Percentiles rank a stretch among this genome's conserved stretches.
Evolutionary conservation across 768 basidiomycete genomes (phyloP).

Genomic region (Lyophyllum shimeji): DNA sequence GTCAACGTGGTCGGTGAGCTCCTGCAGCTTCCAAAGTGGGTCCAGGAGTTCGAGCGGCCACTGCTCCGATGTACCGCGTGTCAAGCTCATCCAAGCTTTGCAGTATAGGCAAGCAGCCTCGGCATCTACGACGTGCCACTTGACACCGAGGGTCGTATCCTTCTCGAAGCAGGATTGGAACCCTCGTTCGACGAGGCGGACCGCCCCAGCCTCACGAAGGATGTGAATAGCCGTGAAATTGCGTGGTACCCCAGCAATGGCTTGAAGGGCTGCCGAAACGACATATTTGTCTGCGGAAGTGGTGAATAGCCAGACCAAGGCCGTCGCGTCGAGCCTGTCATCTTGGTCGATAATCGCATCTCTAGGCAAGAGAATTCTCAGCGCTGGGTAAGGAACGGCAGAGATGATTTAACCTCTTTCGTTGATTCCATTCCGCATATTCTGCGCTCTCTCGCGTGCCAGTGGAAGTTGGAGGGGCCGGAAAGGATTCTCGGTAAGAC

Average conservation of each 20-base stretch:
- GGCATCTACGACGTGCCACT: conserved; percentile 36
- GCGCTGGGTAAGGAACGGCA: not conserved
- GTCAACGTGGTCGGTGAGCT: conserved; percentile 26
- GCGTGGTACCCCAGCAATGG: conserved; percentile 37
- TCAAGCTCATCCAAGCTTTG: conserved; percentile 40
- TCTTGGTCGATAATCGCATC: conserved; percentile 13
- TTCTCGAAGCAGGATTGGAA: conserved; percentile 39
- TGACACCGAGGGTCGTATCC: conserved; percentile 33
- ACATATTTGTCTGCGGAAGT: conserved; percentile 32
- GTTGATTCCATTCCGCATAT: not conserved
- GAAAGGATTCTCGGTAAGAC: not conserved
- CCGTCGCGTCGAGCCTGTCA: conserved; percentile 35
- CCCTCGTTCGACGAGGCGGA: conserved; percentile 30
- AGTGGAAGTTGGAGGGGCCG: not conserved
- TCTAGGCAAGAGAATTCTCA: conserved; percentile 1
- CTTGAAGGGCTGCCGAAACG: conserved; percentile 29
- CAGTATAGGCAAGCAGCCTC: conserved; percentile 36
- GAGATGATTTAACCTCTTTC: not conserved
- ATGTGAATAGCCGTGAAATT: conserved; percentile 36
- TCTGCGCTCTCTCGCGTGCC: not conserved
- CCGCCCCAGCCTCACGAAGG: conserved; percentile 35
- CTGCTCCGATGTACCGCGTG: conserved; percentile 30
- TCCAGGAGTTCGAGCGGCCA: conserved; percentile 36
- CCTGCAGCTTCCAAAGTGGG: conserved; percentile 33
- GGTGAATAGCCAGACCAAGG: conserved; percentile 37